Percentiles rank a stretch among this genome's conserved stretches.
These are phyloP conservation scores for Daldinia eschscholtzii DNA, from an alignment of 2,329 filamentous ascomycete genomes.

Conservation along the genomic window DNA sequence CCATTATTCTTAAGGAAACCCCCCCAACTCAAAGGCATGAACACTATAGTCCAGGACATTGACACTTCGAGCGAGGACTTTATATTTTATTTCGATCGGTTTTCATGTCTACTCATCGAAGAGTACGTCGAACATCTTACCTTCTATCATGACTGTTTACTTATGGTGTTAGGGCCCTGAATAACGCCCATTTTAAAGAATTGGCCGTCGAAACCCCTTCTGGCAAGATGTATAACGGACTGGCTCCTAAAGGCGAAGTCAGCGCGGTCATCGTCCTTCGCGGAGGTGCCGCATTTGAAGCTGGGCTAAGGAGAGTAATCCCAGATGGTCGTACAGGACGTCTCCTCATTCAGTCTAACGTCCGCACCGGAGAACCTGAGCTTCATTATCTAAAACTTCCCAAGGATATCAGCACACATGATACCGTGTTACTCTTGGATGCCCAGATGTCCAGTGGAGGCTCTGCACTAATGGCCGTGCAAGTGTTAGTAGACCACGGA, in stretches of 20 bases:
- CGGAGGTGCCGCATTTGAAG: slow-evolving; percentile 89
- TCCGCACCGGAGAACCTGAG: slow-evolving; percentile 88
- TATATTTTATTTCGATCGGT: slow-evolving; percentile 95
- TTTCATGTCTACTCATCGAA: slow-evolving; percentile 88
- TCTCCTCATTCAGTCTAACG: slow-evolving; percentile 90
- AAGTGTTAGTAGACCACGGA: slow-evolving; percentile 94
- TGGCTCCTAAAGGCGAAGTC: slow-evolving; percentile 77
- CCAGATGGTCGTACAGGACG: slow-evolving; percentile 92
- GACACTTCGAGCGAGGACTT: slow-evolving; percentile 88
- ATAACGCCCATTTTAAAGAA: slow-evolving; percentile 78
- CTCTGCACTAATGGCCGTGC: slow-evolving; percentile 89
- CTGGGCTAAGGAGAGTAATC: slow-evolving; percentile 87
- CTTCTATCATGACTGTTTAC: background rate
- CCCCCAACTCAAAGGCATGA: slow-evolving; percentile 87
- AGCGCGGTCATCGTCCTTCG: slow-evolving; percentile 91
- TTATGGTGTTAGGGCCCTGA: slow-evolving; percentile 71
- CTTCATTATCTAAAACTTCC: slow-evolving; percentile 90
- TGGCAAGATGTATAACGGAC: slow-evolving; percentile 76
- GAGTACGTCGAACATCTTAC: slow-evolving; percentile 60
- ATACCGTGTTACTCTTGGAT: slow-evolving; percentile 87
- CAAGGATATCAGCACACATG: slow-evolving; percentile 77
- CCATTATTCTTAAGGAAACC: slow-evolving; percentile 80
- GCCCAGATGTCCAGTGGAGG: slow-evolving; percentile 96
- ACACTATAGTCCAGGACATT: slow-evolving; percentile 87
- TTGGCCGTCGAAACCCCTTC: slow-evolving; percentile 77